Percentiles rank a stretch among this genome's conserved stretches.
Evolutionary conservation across 495 filamentous ascomycete genomes (phyloP).

Genomic region (Tetracladium setigerum): DNA sequence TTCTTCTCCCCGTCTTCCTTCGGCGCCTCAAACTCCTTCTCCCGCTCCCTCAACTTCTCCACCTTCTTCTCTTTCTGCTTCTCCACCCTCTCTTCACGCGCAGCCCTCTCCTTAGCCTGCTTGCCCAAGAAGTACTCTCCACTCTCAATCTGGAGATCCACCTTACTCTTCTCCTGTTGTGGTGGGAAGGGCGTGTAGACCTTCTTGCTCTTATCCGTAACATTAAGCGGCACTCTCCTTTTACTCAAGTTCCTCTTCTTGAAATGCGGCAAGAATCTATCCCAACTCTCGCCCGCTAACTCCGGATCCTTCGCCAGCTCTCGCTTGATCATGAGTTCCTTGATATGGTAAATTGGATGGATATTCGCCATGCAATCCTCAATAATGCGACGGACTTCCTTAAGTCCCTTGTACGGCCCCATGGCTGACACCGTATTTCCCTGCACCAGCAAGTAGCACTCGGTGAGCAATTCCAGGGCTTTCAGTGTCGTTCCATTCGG

Average conservation of each 20-base stretch:
- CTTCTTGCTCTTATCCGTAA: conserved; percentile 93
- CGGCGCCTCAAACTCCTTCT: conserved; percentile 80
- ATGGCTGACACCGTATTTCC: conserved; percentile 92
- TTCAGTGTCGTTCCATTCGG: conserved; percentile 80
- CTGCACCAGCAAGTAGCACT: conserved; percentile 91
- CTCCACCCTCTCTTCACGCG: conserved; percentile 70
- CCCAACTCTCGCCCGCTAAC: conserved; percentile 83
- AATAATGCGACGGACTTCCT: conserved; percentile 83
- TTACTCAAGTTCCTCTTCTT: conserved; percentile 91
- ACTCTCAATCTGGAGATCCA: conserved; percentile 95
- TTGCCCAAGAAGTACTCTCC: conserved; percentile 95
- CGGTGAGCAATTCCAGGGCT: conserved; percentile 89
- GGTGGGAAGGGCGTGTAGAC: conserved; percentile 74
- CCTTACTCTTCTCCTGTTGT: conserved; percentile 62
- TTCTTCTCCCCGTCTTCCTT: conserved; percentile 54
- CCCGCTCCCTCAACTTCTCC: conserved; percentile 79
- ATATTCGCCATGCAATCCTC: conserved; percentile 97
- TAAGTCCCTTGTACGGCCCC: conserved; percentile 86
- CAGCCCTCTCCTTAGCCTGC: conserved; percentile 79
- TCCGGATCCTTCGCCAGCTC: conserved; percentile 95
- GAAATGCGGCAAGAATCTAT: conserved; percentile 94
- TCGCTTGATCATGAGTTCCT: conserved; percentile 98
- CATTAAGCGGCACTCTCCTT: conserved; percentile 72
- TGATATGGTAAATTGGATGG: conserved; percentile 90
- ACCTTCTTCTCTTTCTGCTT: conserved; percentile 76